Evolutionary conservation across 2,329 filamentous ascomycete genomes (phyloP), one percentile per base, ranked within the genome.

Genomic region (Aspergillus aculeatus): DNA sequence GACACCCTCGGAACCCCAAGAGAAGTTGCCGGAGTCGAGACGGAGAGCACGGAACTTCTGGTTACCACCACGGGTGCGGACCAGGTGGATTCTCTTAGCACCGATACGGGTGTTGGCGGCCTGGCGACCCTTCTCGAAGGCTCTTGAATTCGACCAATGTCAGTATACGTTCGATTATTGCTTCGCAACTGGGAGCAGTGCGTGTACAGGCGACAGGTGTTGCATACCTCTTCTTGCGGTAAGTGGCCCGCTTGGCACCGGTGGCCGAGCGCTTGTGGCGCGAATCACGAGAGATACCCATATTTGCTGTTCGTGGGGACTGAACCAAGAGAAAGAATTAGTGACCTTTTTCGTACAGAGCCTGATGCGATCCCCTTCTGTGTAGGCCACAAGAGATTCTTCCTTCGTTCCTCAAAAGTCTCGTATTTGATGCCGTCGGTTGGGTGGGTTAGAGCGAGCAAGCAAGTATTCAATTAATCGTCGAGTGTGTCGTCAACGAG

Each of bases 261-360:
- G 96, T 91, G 82, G 94, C 93, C 83, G 92, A 93, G 85, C 95
- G 93, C 91, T 99, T 99, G 89, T 99, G 95, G 86, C 95, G 92
- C 82, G 92, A 96, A 86, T 98, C 94, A 86, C 95, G 91, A 84
- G 94, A 97, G 86, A 99, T 98, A 99, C 95, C 91, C 90, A 94
- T 94, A 85, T 89, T 91, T 90, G 88, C 88, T 83, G 84, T 85
- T 85, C 89, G 69, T 74, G 69, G 73, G 76, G 75, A 77, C 77
- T 79, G 71, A 63, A 56, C 29, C 54, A 31, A 47, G 47, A 52
- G 41, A 52, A 14, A 49, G 38, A 47, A 56, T 50, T 41, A 54
- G 57, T 44, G 59, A 56, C 41, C 49, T 16, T 44, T 54, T 47
- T 56, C 35, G 58, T 26, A 41, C 50, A 32, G 10, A 38, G 19